phyloP scores from a whole-genome alignment of 108 stramenopile species.

The Pseudonitzschia delicatissima region DNA sequence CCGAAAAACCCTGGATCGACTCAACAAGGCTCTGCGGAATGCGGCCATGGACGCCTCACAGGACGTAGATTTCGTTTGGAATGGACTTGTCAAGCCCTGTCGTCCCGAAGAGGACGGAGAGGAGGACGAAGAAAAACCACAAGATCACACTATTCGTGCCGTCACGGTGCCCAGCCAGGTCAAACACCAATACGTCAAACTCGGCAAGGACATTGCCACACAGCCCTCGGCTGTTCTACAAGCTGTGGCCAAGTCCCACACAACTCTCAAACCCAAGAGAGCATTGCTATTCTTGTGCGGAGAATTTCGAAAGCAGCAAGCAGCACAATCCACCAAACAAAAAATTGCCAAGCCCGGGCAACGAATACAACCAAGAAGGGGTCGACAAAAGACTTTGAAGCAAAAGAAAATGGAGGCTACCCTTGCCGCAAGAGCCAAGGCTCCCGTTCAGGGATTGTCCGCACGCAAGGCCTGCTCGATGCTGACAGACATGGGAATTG shows the following conservation, averaged over 20 bases:
- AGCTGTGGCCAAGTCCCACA: constrained; percentile 32
- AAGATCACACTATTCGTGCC: constrained; percentile 45
- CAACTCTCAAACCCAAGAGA: constrained; percentile 21
- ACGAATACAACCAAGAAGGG: not conserved
- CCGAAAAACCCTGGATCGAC: constrained; percentile 44
- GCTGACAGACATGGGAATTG: constrained; percentile 41
- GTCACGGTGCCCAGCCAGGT: constrained; percentile 56
- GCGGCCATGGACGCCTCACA: constrained; percentile 37
- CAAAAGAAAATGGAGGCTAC: constrained; percentile 2
- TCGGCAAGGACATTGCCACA: constrained; percentile 29
- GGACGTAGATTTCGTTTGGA: constrained; percentile 35
- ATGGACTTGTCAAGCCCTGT: constrained; percentile 39
- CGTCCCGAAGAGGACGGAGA: constrained; percentile 22
- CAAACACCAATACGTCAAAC: constrained; percentile 37
- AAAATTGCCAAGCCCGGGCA: constrained; percentile 28
- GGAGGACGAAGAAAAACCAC: not conserved
- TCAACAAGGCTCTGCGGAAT: constrained; percentile 45
- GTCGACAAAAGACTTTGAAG: not conserved
- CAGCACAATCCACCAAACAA: constrained; percentile 30
- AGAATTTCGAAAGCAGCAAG: constrained; percentile 45
- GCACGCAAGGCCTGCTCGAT: constrained; percentile 47
- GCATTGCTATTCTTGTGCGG: constrained; percentile 59
- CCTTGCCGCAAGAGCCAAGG: not conserved
- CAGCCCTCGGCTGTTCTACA: constrained; percentile 28
- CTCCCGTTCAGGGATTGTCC: constrained; percentile 26